Conservation (phyloP, 2,329 filamentous ascomycete species). For the Orbilia quercus region DNA sequence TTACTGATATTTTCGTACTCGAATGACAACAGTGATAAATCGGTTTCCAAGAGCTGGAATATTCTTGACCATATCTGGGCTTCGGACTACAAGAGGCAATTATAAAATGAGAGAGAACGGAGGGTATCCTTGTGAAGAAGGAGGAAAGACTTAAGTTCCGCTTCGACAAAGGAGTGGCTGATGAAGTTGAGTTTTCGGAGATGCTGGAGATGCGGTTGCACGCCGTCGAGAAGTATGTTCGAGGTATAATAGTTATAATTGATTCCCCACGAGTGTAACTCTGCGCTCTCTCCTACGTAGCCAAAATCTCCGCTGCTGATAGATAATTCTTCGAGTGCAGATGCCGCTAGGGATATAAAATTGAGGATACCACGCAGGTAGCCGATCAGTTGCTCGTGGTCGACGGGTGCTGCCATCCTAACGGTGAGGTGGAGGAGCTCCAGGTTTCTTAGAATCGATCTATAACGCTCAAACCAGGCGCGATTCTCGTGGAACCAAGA, state of each 20-base stretch:
- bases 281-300: too few species aligned
- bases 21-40: constrained; percentile 14
- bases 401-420: too few species aligned
- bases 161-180: constrained; percentile 6
- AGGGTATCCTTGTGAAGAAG: constrained; percentile 6
- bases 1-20: constrained; percentile 15
- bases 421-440: neutral
- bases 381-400: neutral
- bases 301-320: too few species aligned
- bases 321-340: neutral
- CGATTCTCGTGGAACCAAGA: neutral
- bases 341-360: neutral
- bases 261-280: neutral
- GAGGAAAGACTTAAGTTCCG: constrained; percentile 19
- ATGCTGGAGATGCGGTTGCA: neutral
- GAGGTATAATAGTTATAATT: neutral
- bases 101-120: neutral
- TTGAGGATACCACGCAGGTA: neutral
- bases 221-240: neutral
- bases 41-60: constrained; percentile 16
- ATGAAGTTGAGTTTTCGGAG: constrained; percentile 14
- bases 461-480: neutral
- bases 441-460: neutral
- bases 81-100: constrained; percentile 13
- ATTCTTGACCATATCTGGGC: constrained; percentile 28